phyloP scores from a whole-genome alignment of 768 basidiomycete species.

The Heimioporus sp. region DNA sequence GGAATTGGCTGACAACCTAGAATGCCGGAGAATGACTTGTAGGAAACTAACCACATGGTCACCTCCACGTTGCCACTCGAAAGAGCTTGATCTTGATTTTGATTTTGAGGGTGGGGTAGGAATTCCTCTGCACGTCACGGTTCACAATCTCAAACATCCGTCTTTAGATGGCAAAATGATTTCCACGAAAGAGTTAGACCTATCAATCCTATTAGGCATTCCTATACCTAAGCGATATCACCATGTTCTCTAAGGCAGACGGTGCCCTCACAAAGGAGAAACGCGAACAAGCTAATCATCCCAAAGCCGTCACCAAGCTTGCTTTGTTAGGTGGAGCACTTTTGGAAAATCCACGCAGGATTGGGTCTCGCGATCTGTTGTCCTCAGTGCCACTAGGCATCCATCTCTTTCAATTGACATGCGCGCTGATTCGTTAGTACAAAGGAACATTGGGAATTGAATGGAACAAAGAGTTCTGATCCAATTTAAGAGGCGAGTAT shows the following conservation, averaged over 20 bases:
- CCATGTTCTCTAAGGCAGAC: slow-evolving; percentile 94
- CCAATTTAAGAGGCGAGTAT: too few species aligned
- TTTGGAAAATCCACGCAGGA: too few species aligned
- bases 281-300: slow-evolving; percentile 92
- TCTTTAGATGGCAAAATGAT: slow-evolving; percentile 96
- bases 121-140: slow-evolving; percentile 95
- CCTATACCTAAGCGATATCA: slow-evolving; percentile 94
- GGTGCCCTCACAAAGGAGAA: slow-evolving; percentile 92
- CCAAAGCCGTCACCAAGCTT: slow-evolving; percentile 94
- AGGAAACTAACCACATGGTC: slow-evolving; percentile 98
- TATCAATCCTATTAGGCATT: slow-evolving; percentile 93
- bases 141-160: slow-evolving; percentile 95
- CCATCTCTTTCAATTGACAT: too few species aligned
- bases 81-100: slow-evolving; percentile 81
- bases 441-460: too few species aligned
- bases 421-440: too few species aligned
- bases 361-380: too few species aligned
- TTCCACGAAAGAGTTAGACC: slow-evolving; percentile 94
- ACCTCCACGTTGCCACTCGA: slow-evolving; percentile 89
- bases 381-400: too few species aligned
- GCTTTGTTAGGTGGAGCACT: slow-evolving; percentile 91
- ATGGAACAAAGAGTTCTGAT: too few species aligned
- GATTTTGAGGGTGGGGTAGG: slow-evolving; percentile 97
- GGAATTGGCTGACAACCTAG: slow-evolving; percentile 44
- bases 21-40: slow-evolving; percentile 97